phyloP scores from a whole-genome alignment of 306 rosid genomes.

The Sesbania bispinosa region DNA sequence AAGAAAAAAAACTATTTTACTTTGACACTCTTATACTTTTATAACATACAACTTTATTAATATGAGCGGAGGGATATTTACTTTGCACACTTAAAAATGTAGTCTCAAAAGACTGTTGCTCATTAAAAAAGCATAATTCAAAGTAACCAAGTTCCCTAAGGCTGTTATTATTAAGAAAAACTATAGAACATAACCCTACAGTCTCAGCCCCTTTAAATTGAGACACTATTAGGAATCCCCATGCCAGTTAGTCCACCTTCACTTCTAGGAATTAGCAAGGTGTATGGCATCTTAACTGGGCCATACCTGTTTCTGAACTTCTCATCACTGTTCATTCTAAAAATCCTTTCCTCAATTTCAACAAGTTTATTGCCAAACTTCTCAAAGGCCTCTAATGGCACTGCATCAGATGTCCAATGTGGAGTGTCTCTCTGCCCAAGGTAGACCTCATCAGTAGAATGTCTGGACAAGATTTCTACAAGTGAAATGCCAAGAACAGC shows the following conservation, averaged over 20 bases:
- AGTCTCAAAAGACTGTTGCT: background rate
- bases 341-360: slow-evolving; percentile 49
- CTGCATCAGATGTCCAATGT: slow-evolving; percentile 56
- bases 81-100: background rate
- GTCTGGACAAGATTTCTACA: slow-evolving; percentile 44
- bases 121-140: background rate
- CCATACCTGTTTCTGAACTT: slow-evolving; percentile 57
- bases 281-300: slow-evolving; percentile 67
- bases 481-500: slow-evolving; percentile 48
- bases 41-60: too few species aligned
- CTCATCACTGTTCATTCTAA: slow-evolving; percentile 48
- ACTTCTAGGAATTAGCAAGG: slow-evolving; percentile 60
- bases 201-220: slow-evolving; percentile 35
- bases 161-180: background rate
- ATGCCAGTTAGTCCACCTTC: slow-evolving; percentile 59
- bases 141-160: background rate
- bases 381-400: slow-evolving; percentile 50
- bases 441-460: slow-evolving; percentile 49
- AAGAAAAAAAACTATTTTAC: too few species aligned
- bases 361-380: slow-evolving; percentile 46
- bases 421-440: slow-evolving; percentile 49
- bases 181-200: background rate
- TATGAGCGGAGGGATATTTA: background rate
- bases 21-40: too few species aligned
- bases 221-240: slow-evolving; percentile 83